Base-by-base conservation (phyloP, 2,329 filamentous ascomycete species). In the Talaromyces sp. region DNA sequence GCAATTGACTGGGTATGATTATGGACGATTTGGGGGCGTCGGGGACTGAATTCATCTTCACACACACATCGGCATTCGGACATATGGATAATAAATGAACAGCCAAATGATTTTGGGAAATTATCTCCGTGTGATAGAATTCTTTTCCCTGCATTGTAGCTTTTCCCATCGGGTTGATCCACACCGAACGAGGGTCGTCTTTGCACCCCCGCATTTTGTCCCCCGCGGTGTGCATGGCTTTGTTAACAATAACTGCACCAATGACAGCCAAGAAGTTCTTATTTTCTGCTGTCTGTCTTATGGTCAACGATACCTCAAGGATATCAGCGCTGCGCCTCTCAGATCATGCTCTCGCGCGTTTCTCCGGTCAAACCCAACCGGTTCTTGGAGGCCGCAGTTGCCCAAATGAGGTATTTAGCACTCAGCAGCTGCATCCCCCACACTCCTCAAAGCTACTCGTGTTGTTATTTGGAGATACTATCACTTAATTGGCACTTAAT, bases 231-330 rank as follows among this genome's bases (percentile, higher is more conserved):
- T 46, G 3, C 20, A 46, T 13, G 43, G 43, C 10, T 32, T 20
- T 24, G 35, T 51, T 17, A 50, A 61, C 48, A 62, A 63, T 62
- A 63, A 61, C 56, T 63, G 64, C 64, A 68, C 64, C 63, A 68
- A 68, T 68, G 49, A 54, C 36, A 49, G 45, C 35, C 29, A 22
- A 11, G 45, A 19, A 32, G 10, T 11, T 22, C 5, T 19, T 33
- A 11, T 13, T 52, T 47, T 17, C 27, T 35, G 33, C 7, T 47
- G 20, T 33, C 36, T 27, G 11, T 10, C 41, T 24, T 16, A 6
- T 13, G 46, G 16, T 19, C 29, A 10, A 49, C 16, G 47, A 46
- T 53, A 22, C 11, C 35, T 24, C 14, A 32, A 46, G 19, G 9
- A 14, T 30, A 20, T 19, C 30, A 37, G 24, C 30, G 35, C 41